A percentile compares a stretch with the other conserved stretches of the same genome.
Evolutionary conservation across 306 rosid species (phyloP).

Genomic region (Glycyrrhiza uralensis): DNA sequence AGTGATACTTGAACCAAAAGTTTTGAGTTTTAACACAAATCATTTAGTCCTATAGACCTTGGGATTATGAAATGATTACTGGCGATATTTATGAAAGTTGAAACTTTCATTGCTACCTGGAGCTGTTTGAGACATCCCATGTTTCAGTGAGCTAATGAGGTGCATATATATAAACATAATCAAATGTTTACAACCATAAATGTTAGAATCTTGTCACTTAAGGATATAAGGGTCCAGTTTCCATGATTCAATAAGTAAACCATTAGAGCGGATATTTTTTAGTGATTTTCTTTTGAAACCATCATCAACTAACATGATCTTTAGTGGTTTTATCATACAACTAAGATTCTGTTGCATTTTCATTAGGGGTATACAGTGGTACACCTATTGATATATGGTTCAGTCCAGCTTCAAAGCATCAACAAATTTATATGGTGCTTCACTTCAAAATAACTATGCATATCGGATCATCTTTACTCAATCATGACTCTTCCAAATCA

Average conservation of each 20-base stretch:
- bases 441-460: background rate
- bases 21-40: no score
- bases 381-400: background rate
- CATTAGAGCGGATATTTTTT: background rate
- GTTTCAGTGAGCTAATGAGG: slow-evolving; percentile 17
- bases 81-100: background rate
- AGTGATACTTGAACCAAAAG: no score
- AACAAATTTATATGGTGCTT: background rate
- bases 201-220: slow-evolving; percentile 21
- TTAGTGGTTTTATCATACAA: background rate
- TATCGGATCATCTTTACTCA: no score
- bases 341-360: background rate
- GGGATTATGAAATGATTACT: no score
- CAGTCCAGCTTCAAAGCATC: background rate
- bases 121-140: slow-evolving; percentile 29
- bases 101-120: slow-evolving; percentile 3
- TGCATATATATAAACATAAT: background rate
- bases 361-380: no score
- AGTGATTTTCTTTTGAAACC: background rate
- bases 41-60: no score
- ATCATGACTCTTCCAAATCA: slow-evolving; percentile 39
- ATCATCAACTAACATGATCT: slow-evolving; percentile 4
- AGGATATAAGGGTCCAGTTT: slow-evolving; percentile 24
- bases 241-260: slow-evolving; percentile 13
- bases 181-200: background rate